A percentile compares a stretch with the other conserved stretches of the same genome.
phyloP scores from a whole-genome alignment of 1,284 basidiomycete genomes.

The Melanopsichium pennsylvanicum region DNA sequence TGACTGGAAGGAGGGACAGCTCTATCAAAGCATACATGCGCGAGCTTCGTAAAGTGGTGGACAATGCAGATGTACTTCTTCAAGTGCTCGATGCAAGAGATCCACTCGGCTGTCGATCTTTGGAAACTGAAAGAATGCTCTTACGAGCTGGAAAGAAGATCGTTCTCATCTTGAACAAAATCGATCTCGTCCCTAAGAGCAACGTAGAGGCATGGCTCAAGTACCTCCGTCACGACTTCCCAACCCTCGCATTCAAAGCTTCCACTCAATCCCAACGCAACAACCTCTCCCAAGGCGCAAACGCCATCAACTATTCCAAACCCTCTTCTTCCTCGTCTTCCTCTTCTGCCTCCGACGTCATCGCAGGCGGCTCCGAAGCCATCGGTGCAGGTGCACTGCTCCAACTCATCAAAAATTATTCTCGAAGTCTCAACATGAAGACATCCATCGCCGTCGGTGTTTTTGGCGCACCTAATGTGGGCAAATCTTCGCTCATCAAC shows the following conservation, averaged over 20 bases:
- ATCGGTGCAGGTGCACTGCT: conserved; percentile 73
- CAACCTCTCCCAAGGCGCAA: conserved; percentile 66
- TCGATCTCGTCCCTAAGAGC: conserved; percentile 79
- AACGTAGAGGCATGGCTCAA: conserved; percentile 91
- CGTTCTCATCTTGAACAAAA: conserved; percentile 53
- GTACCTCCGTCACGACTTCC: conserved; percentile 87
- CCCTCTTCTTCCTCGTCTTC: neutral
- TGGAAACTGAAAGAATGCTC: conserved; percentile 54
- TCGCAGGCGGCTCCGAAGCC: conserved; percentile 65
- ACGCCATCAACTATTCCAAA: conserved; percentile 19
- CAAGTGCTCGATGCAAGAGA: conserved; percentile 64
- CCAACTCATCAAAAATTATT: conserved; percentile 89
- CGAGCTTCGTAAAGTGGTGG: conserved; percentile 85
- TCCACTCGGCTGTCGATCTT: conserved; percentile 70
- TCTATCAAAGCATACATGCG: conserved; percentile 66
- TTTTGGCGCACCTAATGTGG: conserved; percentile 96
- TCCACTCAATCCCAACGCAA: conserved; percentile 82
- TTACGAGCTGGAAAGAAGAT: conserved; percentile 56
- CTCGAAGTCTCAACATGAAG: conserved; percentile 64
- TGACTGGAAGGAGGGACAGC: conserved; percentile 54
- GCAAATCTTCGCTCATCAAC: conserved; percentile 95
- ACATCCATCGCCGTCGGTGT: conserved; percentile 79
- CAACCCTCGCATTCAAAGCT: conserved; percentile 92
- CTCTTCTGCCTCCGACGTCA: conserved; percentile 5
- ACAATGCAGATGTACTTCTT: conserved; percentile 85